Base-by-base conservation (phyloP, 768 basidiomycete genomes). In the Phaffia tasmanica region DNA sequence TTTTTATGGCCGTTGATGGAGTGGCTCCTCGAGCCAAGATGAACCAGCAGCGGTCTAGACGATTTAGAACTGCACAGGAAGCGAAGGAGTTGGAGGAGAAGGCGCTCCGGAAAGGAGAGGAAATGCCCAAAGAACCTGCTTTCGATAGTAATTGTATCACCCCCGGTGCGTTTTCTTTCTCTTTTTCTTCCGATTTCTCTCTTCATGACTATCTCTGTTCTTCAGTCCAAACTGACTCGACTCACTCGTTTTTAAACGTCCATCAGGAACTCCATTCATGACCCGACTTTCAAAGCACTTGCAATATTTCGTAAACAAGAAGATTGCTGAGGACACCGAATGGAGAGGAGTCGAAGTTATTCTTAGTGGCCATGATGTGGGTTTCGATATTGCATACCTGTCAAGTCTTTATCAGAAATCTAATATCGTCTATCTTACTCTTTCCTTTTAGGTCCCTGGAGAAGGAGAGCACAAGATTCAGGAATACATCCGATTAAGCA, bases 401-500 rank as follows among this genome's bases (percentile, higher is more conserved):
- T 42, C 35, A 16, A 25, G 5, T 7, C 19, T 1, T 27, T 14
- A 64, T 42, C 62, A 70, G 23, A 19, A 15, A 1, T 27, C 18
- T 1, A 23, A 32, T n/a, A 14, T 11, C 35, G 21, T 4, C 35
- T 5, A 46, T 4, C 35, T 5, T 30, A 25, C 16, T 3, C 23
- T 18, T 16, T 11, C 29, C 19, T 8, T 27, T 11, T 59, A 76
- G 75, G 74, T 97, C 3, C 95, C 95, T 0, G 95, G 95, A 71
- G 95, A 99, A 77, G 95, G 95, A 68, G 95, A 99, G 75, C 95
- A 99, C 83, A 99, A 99, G 81, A 93, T 99, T 71, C 97, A 98
- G 88, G 95, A 97, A 76, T 99, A 93, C 77, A 98, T 99, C 75
- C 86, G 95, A 49, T 78, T 91, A 69, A 86, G 87, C 62, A 87